These are phyloP conservation scores for Schwanniomyces yamadae DNA, from an alignment of 805 yeast species.

Conservation along the genomic window DNA sequence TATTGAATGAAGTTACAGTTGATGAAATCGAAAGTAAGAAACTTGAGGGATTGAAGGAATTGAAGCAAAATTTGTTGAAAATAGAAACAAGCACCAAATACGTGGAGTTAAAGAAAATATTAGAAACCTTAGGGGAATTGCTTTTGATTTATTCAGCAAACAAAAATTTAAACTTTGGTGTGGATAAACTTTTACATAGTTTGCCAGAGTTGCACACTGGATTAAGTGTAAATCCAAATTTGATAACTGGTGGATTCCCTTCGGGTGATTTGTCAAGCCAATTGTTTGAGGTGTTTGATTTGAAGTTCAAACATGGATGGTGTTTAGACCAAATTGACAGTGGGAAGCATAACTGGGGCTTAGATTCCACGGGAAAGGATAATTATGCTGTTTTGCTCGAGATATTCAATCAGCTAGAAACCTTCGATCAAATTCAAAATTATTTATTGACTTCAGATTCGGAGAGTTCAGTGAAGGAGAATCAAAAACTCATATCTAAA, in stretches of 20 bases:
- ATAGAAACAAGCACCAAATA: constrained; percentile 11
- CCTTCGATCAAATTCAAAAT: constrained; percentile 59
- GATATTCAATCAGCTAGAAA: constrained; percentile 23
- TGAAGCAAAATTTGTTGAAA: constrained; percentile 15
- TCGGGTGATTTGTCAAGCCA: constrained; percentile 50
- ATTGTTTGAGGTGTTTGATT: constrained; percentile 57
- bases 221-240: constrained; percentile 66
- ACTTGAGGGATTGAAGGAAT: constrained; percentile 14
- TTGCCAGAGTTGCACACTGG: constrained; percentile 72
- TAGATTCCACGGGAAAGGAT: not conserved
- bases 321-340: constrained; percentile 43
- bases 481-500: constrained; percentile 18
- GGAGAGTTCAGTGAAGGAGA: constrained; percentile 2
- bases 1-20: constrained; percentile 5
- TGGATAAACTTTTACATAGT: constrained; percentile 44
- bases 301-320: constrained; percentile 84
- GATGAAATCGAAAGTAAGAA: constrained; percentile 5
- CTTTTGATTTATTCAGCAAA: constrained; percentile 26
- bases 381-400: constrained; percentile 9
- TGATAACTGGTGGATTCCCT: constrained; percentile 52
- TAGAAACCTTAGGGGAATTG: constrained; percentile 50
- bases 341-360: constrained; percentile 4
- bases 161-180: constrained; percentile 13
- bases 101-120: constrained; percentile 36
- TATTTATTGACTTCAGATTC: constrained; percentile 36